A percentile compares a stretch with the other conserved stretches of the same genome.
Conservation (phyloP, 495 filamentous ascomycete genomes). For the Hyphodiscus hymeniophilus region DNA sequence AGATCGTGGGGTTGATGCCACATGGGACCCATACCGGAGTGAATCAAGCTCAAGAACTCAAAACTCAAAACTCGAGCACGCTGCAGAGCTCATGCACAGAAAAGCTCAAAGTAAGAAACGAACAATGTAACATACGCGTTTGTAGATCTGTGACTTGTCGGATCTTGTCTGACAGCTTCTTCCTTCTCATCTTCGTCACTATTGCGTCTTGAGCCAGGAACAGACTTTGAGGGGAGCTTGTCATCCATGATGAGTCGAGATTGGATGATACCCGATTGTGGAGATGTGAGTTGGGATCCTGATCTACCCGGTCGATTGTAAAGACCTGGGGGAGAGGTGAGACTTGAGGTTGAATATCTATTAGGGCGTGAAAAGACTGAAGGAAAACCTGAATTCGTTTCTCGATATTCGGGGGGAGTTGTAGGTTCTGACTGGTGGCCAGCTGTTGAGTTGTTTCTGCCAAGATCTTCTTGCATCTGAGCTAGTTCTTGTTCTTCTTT, state of each 20-base stretch:
- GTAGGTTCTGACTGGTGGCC: constrained; percentile 88
- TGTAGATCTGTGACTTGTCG: constrained; percentile 57
- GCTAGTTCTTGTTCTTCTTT: constrained; percentile 74
- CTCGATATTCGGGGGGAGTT: constrained; percentile 90
- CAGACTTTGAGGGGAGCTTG: constrained; percentile 65
- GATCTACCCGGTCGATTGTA: constrained; percentile 67
- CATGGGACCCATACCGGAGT: background rate
- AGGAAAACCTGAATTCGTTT: constrained; percentile 56
- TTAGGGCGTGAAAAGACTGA: constrained; percentile 67
- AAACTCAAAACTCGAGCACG: no score
- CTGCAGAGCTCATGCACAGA: no score
- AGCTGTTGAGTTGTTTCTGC: constrained; percentile 39
- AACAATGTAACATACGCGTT: constrained; percentile 52
- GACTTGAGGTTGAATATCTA: constrained; percentile 74
- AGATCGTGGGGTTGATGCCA: background rate
- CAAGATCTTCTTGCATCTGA: constrained; percentile 69
- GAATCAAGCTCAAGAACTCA: background rate
- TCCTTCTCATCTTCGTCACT: constrained; percentile 72
- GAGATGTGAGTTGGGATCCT: constrained; percentile 59
- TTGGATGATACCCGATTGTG: constrained; percentile 44
- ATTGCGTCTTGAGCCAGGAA: constrained; percentile 77
- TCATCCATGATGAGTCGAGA: constrained; percentile 45
- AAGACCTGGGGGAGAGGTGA: constrained; percentile 70
- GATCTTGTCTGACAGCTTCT: constrained; percentile 53
- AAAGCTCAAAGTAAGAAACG: background rate